Percentiles rank a stretch among this genome's conserved stretches.
Evolutionary conservation across 179 eudicot species (phyloP).

Genomic region (Corrigiola litoralis): DNA sequence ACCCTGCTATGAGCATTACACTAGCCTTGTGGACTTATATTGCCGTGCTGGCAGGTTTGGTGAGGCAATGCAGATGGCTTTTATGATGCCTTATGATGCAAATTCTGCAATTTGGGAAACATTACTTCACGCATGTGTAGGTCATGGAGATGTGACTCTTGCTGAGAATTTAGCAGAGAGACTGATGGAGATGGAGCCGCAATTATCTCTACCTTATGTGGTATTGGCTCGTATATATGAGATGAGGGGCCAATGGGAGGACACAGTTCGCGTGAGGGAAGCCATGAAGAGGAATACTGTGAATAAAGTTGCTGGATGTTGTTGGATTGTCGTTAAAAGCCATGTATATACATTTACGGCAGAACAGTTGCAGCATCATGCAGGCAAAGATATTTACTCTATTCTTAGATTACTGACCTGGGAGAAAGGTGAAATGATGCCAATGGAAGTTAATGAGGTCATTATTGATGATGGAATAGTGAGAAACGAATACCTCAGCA

Average conservation of each 20-base stretch:
- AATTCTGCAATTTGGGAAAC: slow-evolving; percentile 41
- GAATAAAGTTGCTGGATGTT: slow-evolving; percentile 39
- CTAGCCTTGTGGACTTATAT: slow-evolving; percentile 44
- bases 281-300: slow-evolving; percentile 40
- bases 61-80: slow-evolving; percentile 44
- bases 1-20: slow-evolving; percentile 50
- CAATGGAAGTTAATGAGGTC: neutral
- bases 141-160: slow-evolving; percentile 39
- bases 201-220: slow-evolving; percentile 47
- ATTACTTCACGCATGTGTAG: slow-evolving; percentile 37
- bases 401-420: slow-evolving; percentile 40
- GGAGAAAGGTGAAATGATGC: slow-evolving; percentile 32
- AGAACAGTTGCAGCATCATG: slow-evolving; percentile 38
- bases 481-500: no score
- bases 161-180: slow-evolving; percentile 51
- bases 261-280: slow-evolving; percentile 55
- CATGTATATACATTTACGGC: slow-evolving; percentile 34
- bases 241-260: slow-evolving; percentile 72
- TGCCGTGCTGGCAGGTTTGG: slow-evolving; percentile 48
- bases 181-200: slow-evolving; percentile 55
- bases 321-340: slow-evolving; percentile 53
- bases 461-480: slow-evolving; percentile 11
- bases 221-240: slow-evolving; percentile 57
- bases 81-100: slow-evolving; percentile 40
- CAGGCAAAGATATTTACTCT: slow-evolving; percentile 37